Evolutionary conservation across 2,329 filamentous ascomycete species (phyloP).

Genomic region (Pestalotiopsis sp.): DNA sequence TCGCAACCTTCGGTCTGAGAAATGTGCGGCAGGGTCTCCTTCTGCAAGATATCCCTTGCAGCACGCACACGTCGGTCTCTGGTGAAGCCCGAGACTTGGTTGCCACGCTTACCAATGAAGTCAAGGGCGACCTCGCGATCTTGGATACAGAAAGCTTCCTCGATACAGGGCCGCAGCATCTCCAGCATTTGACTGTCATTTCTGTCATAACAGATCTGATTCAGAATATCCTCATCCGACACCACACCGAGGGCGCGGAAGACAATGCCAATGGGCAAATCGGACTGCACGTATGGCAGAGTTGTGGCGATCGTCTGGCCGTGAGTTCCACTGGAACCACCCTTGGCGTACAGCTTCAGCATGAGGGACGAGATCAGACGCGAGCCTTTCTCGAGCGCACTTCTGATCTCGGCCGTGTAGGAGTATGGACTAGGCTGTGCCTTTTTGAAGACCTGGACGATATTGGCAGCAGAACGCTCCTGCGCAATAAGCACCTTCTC

Average conservation of each 20-base stretch:
- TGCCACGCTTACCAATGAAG: constrained; percentile 92
- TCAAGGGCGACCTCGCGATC: constrained; percentile 93
- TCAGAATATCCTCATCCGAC: constrained; percentile 96
- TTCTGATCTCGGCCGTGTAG: constrained; percentile 94
- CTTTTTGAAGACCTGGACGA: constrained; percentile 99
- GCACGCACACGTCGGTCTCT: constrained; percentile 89
- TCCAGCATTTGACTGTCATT: constrained; percentile 97
- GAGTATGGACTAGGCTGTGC: constrained; percentile 88
- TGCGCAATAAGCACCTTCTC: constrained; percentile 98
- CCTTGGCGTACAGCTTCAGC: constrained; percentile 87
- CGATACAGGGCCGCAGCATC: constrained; percentile 95
- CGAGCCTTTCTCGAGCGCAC: constrained; percentile 94
- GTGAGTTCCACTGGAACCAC: constrained; percentile 78
- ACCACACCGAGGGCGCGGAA: constrained; percentile 96
- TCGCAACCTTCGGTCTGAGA: constrained; percentile 94
- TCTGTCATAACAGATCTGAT: constrained; percentile 95
- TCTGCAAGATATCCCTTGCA: constrained; percentile 92
- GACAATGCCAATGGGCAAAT: constrained; percentile 92
- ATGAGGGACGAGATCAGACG: constrained; percentile 90
- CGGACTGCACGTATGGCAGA: constrained; percentile 89
- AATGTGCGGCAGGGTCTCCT: constrained; percentile 95
- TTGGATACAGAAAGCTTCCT: constrained; percentile 95
- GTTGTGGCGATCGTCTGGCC: constrained; percentile 89
- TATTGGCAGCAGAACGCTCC: constrained; percentile 96
- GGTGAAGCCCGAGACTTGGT: constrained; percentile 69